Evolutionary conservation across 345 rosid genomes (phyloP).

Genomic region (Brassica carinata): DNA sequence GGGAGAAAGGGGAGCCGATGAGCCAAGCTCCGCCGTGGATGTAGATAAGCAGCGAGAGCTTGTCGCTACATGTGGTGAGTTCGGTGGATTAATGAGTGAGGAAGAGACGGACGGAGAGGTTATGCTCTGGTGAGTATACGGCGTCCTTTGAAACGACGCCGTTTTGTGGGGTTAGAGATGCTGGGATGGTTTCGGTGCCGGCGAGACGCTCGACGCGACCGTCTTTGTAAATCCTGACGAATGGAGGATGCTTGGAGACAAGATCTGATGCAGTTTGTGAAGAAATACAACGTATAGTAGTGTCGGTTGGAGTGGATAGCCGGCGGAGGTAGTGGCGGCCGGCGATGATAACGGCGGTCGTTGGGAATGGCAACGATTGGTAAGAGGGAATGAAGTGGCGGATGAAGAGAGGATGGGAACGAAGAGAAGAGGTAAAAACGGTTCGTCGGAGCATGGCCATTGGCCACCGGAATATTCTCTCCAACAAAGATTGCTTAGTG

Average conservation of each 20-base stretch:
- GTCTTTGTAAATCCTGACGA: background rate
- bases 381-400: background rate
- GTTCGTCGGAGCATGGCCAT: constrained; percentile 46
- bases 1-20: background rate
- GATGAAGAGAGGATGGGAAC: no score
- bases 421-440: constrained; percentile 26
- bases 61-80: background rate
- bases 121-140: background rate
- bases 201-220: background rate
- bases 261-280: background rate
- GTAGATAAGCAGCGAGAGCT: background rate
- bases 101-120: background rate
- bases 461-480: background rate
- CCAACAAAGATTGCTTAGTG: no score
- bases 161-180: background rate
- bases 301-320: background rate
- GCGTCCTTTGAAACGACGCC: background rate
- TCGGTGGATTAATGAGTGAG: background rate
- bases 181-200: background rate
- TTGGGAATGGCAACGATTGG: background rate
- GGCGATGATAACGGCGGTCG: background rate
- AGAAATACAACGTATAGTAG: background rate
- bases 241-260: background rate
- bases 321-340: background rate
- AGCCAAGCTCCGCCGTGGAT: background rate